phyloP scores from a whole-genome alignment of 345 rosid species.

The Hypericum perforatum region DNA sequence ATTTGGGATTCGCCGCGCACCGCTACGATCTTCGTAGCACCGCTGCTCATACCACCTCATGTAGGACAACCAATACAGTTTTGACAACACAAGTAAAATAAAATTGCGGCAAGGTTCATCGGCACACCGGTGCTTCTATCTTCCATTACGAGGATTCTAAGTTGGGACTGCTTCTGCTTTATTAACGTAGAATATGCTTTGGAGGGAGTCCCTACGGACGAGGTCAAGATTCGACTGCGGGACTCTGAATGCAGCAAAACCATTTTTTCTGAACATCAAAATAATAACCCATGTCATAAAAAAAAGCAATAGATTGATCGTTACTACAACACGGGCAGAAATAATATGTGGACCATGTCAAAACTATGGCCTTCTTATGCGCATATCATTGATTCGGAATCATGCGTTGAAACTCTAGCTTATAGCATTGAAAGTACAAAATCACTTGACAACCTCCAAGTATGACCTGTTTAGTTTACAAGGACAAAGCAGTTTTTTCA shows the following conservation, averaged over 20 bases:
- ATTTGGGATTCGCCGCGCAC: too few relatives aligned
- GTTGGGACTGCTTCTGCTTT: conserved; percentile 31
- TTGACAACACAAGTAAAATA: conserved; percentile 35
- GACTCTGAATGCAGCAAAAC: conserved; percentile 79
- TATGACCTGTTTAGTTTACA: too few relatives aligned
- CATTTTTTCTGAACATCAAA: conserved; percentile 62
- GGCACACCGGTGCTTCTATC: conserved; percentile 38
- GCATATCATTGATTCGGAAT: too few relatives aligned
- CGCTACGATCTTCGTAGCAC: too few relatives aligned
- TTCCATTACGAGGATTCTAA: conserved; percentile 24
- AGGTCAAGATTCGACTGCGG: conserved; percentile 58
- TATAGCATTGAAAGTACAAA: too few relatives aligned
- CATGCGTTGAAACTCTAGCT: too few relatives aligned
- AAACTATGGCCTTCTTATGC: too few relatives aligned
- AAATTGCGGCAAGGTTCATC: conserved; percentile 30
- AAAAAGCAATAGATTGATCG: not conserved
- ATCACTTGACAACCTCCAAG: too few relatives aligned
- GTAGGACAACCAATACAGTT: conserved; percentile 30
- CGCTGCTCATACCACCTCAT: too few relatives aligned
- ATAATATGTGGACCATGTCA: not conserved
- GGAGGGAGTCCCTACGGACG: conserved; percentile 20
- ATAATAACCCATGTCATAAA: conserved; percentile 8
- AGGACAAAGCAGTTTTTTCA: too few relatives aligned
- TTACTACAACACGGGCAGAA: not conserved
- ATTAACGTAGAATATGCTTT: conserved; percentile 17